Percentiles rank a stretch among this genome's conserved stretches.
Evolutionary conservation across 495 filamentous ascomycete genomes (phyloP).

Genomic region (Podospora sp.): DNA sequence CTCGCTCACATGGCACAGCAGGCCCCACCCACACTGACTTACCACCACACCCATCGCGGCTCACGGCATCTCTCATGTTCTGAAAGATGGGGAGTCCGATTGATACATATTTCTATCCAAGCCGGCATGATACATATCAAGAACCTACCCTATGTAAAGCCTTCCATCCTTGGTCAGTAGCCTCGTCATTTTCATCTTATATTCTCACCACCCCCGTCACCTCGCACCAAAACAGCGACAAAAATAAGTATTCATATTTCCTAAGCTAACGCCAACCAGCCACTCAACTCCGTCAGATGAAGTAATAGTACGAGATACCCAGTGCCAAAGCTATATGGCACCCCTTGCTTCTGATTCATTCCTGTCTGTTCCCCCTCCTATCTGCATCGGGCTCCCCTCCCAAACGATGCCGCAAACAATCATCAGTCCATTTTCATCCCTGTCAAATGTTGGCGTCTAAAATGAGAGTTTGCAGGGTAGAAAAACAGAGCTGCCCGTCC

Average conservation of each 20-base stretch:
- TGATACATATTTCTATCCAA: too few relatives aligned
- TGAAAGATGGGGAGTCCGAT: background rate
- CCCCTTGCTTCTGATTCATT: background rate
- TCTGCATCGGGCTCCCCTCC: background rate
- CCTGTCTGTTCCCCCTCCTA: background rate
- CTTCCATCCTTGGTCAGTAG: too few relatives aligned
- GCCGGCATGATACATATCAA: too few relatives aligned
- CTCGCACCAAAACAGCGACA: too few relatives aligned
- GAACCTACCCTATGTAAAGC: too few relatives aligned
- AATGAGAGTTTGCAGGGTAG: conserved; percentile 13
- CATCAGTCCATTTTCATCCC: conserved; percentile 1
- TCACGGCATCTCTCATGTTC: background rate
- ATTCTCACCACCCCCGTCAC: too few relatives aligned
- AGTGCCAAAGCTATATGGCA: background rate
- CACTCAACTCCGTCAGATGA: background rate
- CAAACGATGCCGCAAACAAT: background rate
- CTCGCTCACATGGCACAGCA: background rate
- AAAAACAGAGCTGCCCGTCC: conserved; percentile 5
- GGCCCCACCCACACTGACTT: background rate
- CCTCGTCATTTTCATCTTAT: too few relatives aligned
- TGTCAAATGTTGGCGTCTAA: conserved; percentile 15
- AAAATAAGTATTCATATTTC: background rate
- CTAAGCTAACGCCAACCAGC: background rate
- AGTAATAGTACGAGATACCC: background rate
- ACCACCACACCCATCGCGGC: background rate